Percentiles rank a stretch among this genome's conserved stretches.
Evolutionary conservation across 1,284 basidiomycete genomes (phyloP).

Genomic region (Ceratobasidium sp.): DNA sequence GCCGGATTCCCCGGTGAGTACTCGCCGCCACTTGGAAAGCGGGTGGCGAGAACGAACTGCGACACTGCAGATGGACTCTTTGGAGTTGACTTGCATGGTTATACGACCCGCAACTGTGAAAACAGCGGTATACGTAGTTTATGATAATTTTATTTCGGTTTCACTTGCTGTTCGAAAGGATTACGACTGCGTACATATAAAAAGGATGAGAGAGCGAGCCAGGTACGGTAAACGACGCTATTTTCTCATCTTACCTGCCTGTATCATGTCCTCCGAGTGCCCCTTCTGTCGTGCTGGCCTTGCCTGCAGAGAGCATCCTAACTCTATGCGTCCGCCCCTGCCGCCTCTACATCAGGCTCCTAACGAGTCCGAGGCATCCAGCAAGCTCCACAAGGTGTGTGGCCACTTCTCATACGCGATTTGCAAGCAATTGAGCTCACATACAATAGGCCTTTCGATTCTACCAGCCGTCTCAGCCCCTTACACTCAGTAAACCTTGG

Average conservation of each 20-base stretch:
- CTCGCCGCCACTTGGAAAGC: no score
- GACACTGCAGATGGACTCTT: no score
- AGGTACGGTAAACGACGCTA: neutral
- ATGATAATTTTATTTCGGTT: neutral
- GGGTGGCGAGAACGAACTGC: no score
- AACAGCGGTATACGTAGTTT: neutral
- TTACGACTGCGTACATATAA: neutral
- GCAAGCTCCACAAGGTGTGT: neutral
- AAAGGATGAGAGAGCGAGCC: neutral
- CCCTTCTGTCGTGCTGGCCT: neutral
- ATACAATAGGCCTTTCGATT: neutral
- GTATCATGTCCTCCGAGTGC: constrained; percentile 9
- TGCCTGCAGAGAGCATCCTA: constrained; percentile 2
- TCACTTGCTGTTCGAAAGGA: neutral
- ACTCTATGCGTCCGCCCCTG: neutral
- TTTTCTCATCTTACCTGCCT: neutral
- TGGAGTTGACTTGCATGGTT: no score
- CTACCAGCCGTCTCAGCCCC: constrained; percentile 1
- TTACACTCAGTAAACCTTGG: constrained; percentile 3
- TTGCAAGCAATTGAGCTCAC: no score
- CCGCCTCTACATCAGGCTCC: neutral
- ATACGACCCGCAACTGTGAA: neutral
- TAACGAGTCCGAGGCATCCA: neutral
- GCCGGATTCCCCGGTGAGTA: no score
- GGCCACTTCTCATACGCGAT: no score